Conservation (phyloP, 1,284 basidiomycete genomes). For the Sphaerobolus stellatus region DNA sequence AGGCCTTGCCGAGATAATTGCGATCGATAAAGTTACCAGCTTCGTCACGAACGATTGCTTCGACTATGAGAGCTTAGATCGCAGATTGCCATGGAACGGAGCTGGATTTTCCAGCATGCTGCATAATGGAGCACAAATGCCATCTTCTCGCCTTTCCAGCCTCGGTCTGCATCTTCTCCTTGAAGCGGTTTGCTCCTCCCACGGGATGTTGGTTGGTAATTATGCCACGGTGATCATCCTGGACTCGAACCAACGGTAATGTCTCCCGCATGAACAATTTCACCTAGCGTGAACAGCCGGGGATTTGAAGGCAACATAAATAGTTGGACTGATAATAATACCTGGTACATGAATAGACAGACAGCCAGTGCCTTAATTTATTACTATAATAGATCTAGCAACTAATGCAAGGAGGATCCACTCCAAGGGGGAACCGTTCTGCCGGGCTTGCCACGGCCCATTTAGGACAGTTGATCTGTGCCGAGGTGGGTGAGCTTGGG, state of each 20-base stretch:
- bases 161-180: conserved; percentile 19
- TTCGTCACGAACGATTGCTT: conserved; percentile 23
- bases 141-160: conserved; percentile 20
- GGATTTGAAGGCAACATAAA: no score
- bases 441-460: no score
- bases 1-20: conserved; percentile 21
- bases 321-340: no score
- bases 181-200: conserved; percentile 5
- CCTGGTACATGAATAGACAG: no score
- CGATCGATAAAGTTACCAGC: conserved; percentile 17
- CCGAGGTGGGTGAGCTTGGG: no score
- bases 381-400: no score
- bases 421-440: no score
- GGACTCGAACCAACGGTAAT: conserved; percentile 17
- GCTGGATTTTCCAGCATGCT: conserved; percentile 22
- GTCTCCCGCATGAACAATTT: conserved; percentile 23
- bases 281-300: conserved; percentile 24
- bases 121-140: conserved; percentile 26
- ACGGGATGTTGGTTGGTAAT: no score
- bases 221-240: no score
- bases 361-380: no score
- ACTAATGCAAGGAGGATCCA: no score
- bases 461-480: no score
- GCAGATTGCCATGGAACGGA: conserved; percentile 23
- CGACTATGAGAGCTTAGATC: conserved; percentile 27